A percentile compares a stretch with the other conserved stretches of the same genome.
Conservation (phyloP, 306 rosid species). For the Malus sieversii region DNA sequence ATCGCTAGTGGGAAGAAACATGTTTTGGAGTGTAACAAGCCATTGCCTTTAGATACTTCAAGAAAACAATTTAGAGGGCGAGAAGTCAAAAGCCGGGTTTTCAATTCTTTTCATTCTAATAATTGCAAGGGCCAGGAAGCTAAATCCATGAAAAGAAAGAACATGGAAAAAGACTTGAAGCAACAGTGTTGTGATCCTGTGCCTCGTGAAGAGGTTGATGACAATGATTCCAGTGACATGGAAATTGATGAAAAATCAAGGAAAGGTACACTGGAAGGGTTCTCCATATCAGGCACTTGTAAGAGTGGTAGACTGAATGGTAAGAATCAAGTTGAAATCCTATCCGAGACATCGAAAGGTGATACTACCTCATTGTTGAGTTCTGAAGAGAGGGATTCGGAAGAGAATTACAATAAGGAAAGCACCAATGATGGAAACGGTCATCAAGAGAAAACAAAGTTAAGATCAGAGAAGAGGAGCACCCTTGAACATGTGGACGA, state of each 20-base stretch:
- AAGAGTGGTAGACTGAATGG: slow-evolving; percentile 12
- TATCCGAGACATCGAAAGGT: slow-evolving; percentile 24
- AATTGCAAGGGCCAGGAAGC: slow-evolving; percentile 35
- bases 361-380: slow-evolving; percentile 18
- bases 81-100: slow-evolving; percentile 83
- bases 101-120: slow-evolving; percentile 43
- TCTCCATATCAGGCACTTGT: slow-evolving; percentile 24
- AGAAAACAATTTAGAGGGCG: slow-evolving; percentile 58
- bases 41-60: slow-evolving; percentile 34
- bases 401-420: neutral
- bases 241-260: slow-evolving; percentile 54
- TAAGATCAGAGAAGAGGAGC: slow-evolving; percentile 15
- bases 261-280: slow-evolving; percentile 36
- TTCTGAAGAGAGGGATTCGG: slow-evolving; percentile 14
- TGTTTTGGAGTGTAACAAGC: slow-evolving; percentile 24
- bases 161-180: slow-evolving; percentile 22
- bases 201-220: slow-evolving; percentile 9
- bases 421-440: neutral
- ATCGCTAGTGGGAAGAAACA: slow-evolving; percentile 50
- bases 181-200: slow-evolving; percentile 21
- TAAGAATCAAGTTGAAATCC: slow-evolving; percentile 11
- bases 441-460: slow-evolving; percentile 18
- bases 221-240: slow-evolving; percentile 48
- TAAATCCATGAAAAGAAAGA: slow-evolving; percentile 40
- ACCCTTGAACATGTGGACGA: slow-evolving; percentile 16